phyloP scores from a whole-genome alignment of 768 basidiomycete genomes.

The Xanthoconium stramineum region DNA sequence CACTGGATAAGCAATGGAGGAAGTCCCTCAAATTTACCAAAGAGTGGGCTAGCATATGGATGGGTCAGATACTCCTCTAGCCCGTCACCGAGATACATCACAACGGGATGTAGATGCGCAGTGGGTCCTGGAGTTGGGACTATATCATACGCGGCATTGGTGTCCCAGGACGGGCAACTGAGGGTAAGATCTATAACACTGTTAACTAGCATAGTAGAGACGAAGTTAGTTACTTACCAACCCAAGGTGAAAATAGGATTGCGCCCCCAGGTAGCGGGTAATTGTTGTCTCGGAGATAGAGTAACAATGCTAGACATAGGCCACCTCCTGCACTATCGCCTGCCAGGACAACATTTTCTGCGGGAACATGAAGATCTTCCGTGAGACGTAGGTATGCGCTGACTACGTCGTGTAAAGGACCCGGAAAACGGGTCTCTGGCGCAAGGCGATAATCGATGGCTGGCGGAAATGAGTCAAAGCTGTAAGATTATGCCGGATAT shows the following conservation, averaged over 20 bases:
- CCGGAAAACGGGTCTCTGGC: conserved; percentile 92
- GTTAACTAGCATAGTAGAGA: conserved; percentile 10
- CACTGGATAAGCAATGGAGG: conserved; percentile 90
- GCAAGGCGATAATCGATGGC: conserved; percentile 93
- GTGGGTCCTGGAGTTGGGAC: conserved; percentile 67
- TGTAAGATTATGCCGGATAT: neutral
- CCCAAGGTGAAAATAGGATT: conserved; percentile 93
- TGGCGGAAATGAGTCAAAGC: conserved; percentile 30
- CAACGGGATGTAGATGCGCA: conserved; percentile 90
- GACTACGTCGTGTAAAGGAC: conserved; percentile 83
- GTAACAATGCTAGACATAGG: conserved; percentile 74
- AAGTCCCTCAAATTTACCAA: conserved; percentile 82
- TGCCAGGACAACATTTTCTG: conserved; percentile 83
- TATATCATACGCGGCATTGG: conserved; percentile 83
- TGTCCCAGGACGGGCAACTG: conserved; percentile 98
- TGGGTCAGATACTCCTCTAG: conserved; percentile 86
- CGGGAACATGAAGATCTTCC: conserved; percentile 85
- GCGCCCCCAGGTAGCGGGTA: conserved; percentile 83
- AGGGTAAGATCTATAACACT: conserved; percentile 74
- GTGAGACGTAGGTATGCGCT: conserved; percentile 82
- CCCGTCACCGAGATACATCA: conserved; percentile 85
- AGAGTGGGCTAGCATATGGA: conserved; percentile 93
- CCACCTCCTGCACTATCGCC: conserved; percentile 97
- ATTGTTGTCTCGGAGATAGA: conserved; percentile 92
- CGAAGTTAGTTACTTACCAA: conserved; percentile 55